These are phyloP conservation scores for Waltergamsia citrina DNA, from an alignment of 2,329 filamentous ascomycete species.

Conservation along the genomic window DNA sequence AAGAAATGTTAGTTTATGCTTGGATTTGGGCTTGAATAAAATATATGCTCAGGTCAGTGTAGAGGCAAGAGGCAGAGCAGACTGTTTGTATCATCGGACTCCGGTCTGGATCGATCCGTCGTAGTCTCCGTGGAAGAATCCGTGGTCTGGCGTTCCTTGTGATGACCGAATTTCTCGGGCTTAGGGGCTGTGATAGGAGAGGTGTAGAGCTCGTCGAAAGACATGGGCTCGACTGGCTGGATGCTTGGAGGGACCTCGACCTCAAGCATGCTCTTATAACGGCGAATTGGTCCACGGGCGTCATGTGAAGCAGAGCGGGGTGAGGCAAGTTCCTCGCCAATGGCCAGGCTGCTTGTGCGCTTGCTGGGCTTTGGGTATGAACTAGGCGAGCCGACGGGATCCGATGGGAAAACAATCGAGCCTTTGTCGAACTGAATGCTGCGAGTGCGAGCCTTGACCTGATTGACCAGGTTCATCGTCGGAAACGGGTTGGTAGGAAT, in stretches of 20 bases:
- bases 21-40: background rate
- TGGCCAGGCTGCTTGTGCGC: conserved; percentile 23
- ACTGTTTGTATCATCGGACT: conserved; percentile 18
- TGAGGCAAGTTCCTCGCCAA: conserved; percentile 7
- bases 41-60: conserved; percentile 1
- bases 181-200: background rate
- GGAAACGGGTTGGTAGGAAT: conserved; percentile 17
- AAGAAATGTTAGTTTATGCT: conserved; percentile 23
- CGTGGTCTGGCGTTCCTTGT: conserved; percentile 1
- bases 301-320: conserved; percentile 5
- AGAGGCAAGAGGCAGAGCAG: conserved; percentile 18
- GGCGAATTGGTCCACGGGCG: conserved; percentile 12
- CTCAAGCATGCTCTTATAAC: conserved; percentile 45
- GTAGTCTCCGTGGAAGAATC: conserved; percentile 1
- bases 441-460: conserved; percentile 33
- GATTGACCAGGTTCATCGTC: conserved; percentile 23
- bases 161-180: background rate
- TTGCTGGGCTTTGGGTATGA: conserved; percentile 11
- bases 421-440: conserved; percentile 37
- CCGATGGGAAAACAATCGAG: background rate
- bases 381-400: background rate
- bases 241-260: conserved; percentile 38
- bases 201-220: conserved; percentile 36
- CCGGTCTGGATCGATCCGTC: no score
- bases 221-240: conserved; percentile 29